These are phyloP conservation scores for Coniochaeta prunicola DNA, from an alignment of 2,329 filamentous ascomycete species.

Conservation along the genomic window DNA sequence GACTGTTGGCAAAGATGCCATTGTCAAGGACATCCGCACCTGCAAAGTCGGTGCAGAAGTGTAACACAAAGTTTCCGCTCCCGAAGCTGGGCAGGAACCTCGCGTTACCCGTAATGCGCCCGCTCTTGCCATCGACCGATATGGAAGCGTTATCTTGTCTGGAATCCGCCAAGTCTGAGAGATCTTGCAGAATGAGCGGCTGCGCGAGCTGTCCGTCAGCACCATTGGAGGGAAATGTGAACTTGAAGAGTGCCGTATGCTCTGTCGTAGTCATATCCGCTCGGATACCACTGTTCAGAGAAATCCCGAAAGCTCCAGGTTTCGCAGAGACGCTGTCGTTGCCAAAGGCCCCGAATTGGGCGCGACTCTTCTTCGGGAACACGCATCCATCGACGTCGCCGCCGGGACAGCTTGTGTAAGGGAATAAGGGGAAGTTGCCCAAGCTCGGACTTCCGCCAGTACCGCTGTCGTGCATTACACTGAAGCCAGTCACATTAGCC, in stretches of 20 bases:
- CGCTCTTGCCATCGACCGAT: constrained; percentile 44
- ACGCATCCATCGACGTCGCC: constrained; percentile 56
- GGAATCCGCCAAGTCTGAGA: constrained; percentile 56
- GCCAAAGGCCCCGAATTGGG: constrained; percentile 34
- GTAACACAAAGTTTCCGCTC: constrained; percentile 48
- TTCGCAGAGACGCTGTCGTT: constrained; percentile 45
- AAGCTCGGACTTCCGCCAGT: constrained; percentile 54
- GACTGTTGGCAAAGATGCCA: constrained; percentile 54
- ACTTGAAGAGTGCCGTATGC: constrained; percentile 59
- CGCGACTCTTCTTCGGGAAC: constrained; percentile 43
- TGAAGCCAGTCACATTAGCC: constrained; percentile 45
- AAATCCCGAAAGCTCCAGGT: constrained; percentile 61
- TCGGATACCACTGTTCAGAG: constrained; percentile 46
- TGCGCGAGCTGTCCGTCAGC: constrained; percentile 27
- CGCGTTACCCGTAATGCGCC: constrained; percentile 56
- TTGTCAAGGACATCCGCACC: constrained; percentile 50
- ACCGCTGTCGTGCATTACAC: constrained; percentile 51
- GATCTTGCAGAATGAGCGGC: constrained; percentile 59
- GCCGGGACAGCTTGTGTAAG: constrained; percentile 52
- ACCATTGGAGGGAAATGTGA: constrained; percentile 47
- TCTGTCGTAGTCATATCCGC: constrained; percentile 63
- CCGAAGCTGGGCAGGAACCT: constrained; percentile 60
- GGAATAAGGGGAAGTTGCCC: constrained; percentile 68
- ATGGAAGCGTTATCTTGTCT: constrained; percentile 50
- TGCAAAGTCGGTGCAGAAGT: constrained; percentile 63